Percentiles rank a stretch among this genome's conserved stretches.
Conservation (phyloP, 2,329 filamentous ascomycete genomes). For the Colletotrichum sp. region DNA sequence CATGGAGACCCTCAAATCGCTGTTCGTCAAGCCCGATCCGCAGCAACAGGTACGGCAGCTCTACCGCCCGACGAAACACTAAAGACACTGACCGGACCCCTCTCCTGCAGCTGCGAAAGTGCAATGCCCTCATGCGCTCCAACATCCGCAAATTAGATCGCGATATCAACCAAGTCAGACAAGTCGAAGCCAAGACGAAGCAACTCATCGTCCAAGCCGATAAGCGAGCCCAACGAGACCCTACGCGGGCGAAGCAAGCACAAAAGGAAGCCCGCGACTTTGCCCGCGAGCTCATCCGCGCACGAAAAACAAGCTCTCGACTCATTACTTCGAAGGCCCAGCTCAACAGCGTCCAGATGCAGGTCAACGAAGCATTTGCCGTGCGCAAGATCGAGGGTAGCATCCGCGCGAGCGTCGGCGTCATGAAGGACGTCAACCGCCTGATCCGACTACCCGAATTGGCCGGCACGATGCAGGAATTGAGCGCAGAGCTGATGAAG, state of each 20-base stretch:
- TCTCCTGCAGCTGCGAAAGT: constrained; percentile 81
- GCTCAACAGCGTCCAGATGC: constrained; percentile 92
- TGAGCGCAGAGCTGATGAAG: constrained; percentile 87
- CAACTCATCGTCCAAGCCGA: constrained; percentile 84
- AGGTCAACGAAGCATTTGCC: constrained; percentile 95
- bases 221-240: constrained; percentile 80
- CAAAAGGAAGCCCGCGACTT: constrained; percentile 84
- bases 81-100: not conserved
- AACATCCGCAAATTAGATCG: constrained; percentile 96
- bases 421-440: constrained; percentile 96
- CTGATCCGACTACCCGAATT: constrained; percentile 86
- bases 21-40: constrained; percentile 92
- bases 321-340: constrained; percentile 90
- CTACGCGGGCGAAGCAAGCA: constrained; percentile 79
- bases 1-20: constrained; percentile 87
- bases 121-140: constrained; percentile 84
- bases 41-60: constrained; percentile 77
- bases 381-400: constrained; percentile 95
- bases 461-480: constrained; percentile 85
- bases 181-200: constrained; percentile 83
- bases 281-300: constrained; percentile 83
- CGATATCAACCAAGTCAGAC: constrained; percentile 80
- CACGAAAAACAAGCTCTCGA: constrained; percentile 76
- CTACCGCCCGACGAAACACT: not conserved
- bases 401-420: constrained; percentile 82